phyloP scores from a whole-genome alignment of 768 basidiomycete species.

The Termitomyces sp. region DNA sequence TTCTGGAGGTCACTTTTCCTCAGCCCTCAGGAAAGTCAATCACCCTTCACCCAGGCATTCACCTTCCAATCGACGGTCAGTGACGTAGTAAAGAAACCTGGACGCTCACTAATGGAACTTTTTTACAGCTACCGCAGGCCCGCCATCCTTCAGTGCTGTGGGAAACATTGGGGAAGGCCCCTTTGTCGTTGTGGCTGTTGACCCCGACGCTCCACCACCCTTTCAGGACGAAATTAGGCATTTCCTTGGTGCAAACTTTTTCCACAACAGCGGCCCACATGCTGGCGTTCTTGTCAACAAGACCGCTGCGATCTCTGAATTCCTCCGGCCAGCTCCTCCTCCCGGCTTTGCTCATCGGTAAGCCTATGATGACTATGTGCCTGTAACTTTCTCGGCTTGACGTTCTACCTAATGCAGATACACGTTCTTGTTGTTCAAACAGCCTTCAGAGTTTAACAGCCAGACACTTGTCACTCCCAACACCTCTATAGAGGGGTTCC shows the following conservation, averaged over 20 bases:
- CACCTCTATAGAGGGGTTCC: slow-evolving; percentile 32
- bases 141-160: slow-evolving; percentile 22
- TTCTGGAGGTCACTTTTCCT: slow-evolving; percentile 29
- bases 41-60: slow-evolving; percentile 22
- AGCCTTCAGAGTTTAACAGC: slow-evolving; percentile 32
- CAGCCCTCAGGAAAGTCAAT: slow-evolving; percentile 17
- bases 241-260: slow-evolving; percentile 40
- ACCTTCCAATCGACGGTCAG: slow-evolving; percentile 13
- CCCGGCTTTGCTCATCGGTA: slow-evolving; percentile 38
- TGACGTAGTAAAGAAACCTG: neutral
- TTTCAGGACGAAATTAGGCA: slow-evolving; percentile 36
- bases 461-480: slow-evolving; percentile 34
- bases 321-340: slow-evolving; percentile 34
- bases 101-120: neutral
- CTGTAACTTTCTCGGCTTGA: neutral
- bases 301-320: slow-evolving; percentile 36
- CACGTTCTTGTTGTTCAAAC: slow-evolving; percentile 32
- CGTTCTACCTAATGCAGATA: slow-evolving; percentile 25
- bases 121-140: slow-evolving; percentile 29
- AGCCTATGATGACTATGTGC: neutral
- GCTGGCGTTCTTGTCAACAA: slow-evolving; percentile 25
- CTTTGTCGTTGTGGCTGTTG: slow-evolving; percentile 40
- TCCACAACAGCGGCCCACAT: neutral
- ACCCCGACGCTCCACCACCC: slow-evolving; percentile 48
- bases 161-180: slow-evolving; percentile 32